A percentile compares a stretch with the other conserved stretches of the same genome.
Conservation (phyloP, 2,329 filamentous ascomycete genomes). For the Claviceps fusiformis region DNA sequence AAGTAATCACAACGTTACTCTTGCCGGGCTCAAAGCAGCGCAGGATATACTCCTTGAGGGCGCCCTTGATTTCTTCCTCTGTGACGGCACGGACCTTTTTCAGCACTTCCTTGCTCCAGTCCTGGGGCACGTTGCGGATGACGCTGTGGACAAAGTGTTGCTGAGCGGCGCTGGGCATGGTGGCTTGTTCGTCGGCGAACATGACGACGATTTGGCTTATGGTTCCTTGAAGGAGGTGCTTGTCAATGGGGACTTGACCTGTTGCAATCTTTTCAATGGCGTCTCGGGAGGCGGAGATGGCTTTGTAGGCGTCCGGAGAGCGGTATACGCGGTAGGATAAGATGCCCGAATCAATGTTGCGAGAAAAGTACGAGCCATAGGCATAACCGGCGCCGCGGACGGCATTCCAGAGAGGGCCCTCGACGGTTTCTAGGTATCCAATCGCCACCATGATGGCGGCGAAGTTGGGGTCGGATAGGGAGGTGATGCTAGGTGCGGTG, state of each 20-base stretch:
- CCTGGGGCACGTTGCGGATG: conserved; percentile 58
- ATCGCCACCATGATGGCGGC: conserved; percentile 79
- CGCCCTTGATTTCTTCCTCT: conserved; percentile 61
- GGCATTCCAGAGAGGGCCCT: conserved; percentile 87
- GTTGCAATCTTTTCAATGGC: conserved; percentile 63
- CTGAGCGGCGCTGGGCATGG: conserved; percentile 67
- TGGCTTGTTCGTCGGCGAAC: conserved; percentile 80
- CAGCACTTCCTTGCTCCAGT: conserved; percentile 67
- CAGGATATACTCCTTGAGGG: conserved; percentile 61
- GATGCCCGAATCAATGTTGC: conserved; percentile 65
- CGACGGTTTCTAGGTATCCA: conserved; percentile 82
- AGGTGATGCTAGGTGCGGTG: conserved; percentile 59
- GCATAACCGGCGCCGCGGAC: conserved; percentile 88
- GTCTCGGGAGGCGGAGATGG: conserved; percentile 62
- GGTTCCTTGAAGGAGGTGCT: conserved; percentile 73
- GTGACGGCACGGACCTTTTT: conserved; percentile 63
- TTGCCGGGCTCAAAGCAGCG: conserved; percentile 68
- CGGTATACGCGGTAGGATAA: conserved; percentile 80
- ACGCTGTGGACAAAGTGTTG: conserved; percentile 76
- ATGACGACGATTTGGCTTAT: conserved; percentile 78
- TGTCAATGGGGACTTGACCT: conserved; percentile 60
- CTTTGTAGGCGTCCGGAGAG: conserved; percentile 78
- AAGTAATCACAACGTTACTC: conserved; percentile 79
- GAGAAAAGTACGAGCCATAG: conserved; percentile 71
- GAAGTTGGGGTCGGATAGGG: conserved; percentile 62